Evolutionary conservation across 768 basidiomycete genomes (phyloP).

Genomic region (Mrakia blollopis): DNA sequence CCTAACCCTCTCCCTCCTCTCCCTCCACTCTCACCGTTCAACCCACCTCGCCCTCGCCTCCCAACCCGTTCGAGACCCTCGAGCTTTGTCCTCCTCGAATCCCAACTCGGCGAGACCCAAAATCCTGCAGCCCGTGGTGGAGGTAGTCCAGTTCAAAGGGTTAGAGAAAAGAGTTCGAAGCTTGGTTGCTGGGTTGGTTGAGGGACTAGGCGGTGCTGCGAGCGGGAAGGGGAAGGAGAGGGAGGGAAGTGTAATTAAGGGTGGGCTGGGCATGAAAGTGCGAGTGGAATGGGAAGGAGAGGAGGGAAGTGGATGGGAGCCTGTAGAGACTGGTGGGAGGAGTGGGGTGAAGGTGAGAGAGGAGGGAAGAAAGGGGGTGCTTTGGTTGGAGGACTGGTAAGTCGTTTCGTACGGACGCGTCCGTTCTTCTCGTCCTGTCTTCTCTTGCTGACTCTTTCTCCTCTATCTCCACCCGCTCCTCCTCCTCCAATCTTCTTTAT

Average conservation of each 20-base stretch:
- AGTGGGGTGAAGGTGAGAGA: constrained; percentile 2
- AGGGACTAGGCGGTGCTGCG: background rate
- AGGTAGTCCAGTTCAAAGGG: background rate
- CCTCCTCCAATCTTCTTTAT: too few relatives aligned
- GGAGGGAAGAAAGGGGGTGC: background rate
- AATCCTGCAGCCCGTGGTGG: constrained; percentile 8
- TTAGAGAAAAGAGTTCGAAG: background rate
- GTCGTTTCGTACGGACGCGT: background rate
- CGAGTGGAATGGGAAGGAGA: background rate
- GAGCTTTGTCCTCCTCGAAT: background rate
- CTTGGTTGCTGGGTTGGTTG: background rate
- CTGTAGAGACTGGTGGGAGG: background rate
- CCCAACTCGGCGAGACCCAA: background rate
- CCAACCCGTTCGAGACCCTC: constrained; percentile 21
- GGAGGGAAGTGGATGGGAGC: background rate
- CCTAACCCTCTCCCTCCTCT: background rate
- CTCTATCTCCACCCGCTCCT: too few relatives aligned
- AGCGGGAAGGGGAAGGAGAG: background rate
- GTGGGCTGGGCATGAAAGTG: background rate
- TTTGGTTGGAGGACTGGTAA: background rate
- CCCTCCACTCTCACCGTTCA: constrained; percentile 18
- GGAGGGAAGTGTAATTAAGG: background rate
- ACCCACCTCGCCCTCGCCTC: background rate
- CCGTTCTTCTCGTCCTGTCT: background rate
- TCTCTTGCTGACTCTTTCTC: background rate